A percentile compares a stretch with the other conserved stretches of the same genome.
phyloP scores from a whole-genome alignment of 148 eudicot species.

The Fagopyrum homotropicum region DNA sequence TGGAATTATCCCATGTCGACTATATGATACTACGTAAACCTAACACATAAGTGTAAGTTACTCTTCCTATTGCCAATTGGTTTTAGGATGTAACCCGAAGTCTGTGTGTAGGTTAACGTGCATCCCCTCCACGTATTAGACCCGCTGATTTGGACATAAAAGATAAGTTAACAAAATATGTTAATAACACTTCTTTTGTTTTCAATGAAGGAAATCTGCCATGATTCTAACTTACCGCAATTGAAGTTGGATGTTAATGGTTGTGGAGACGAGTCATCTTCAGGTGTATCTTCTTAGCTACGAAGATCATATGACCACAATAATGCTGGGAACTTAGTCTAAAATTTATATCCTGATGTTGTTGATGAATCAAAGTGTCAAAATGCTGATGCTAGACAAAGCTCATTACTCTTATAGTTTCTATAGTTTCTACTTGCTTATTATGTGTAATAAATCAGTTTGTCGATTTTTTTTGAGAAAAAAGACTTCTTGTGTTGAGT shows the following conservation, averaged over 20 bases:
- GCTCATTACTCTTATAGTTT: no score
- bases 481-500: no score
- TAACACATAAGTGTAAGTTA: no score
- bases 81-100: no score
- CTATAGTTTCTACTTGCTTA: no score
- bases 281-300: conserved; percentile 14
- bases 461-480: background rate
- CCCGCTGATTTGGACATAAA: no score
- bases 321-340: background rate
- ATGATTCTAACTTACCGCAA: conserved; percentile 38
- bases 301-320: background rate
- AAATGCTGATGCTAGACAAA: background rate
- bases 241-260: conserved; percentile 50
- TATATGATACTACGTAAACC: no score
- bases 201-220: conserved; percentile 39
- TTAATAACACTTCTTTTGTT: background rate
- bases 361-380: background rate
- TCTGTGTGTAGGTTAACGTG: no score
- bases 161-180: no score
- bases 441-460: background rate
- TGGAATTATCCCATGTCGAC: no score
- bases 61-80: no score
- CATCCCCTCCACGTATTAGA: no score
- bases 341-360: background rate
- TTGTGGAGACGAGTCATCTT: conserved; percentile 54